Evolutionary conservation across 1,139 yeast species (phyloP).

Genomic region (Blastobotrys capitulatus): DNA sequence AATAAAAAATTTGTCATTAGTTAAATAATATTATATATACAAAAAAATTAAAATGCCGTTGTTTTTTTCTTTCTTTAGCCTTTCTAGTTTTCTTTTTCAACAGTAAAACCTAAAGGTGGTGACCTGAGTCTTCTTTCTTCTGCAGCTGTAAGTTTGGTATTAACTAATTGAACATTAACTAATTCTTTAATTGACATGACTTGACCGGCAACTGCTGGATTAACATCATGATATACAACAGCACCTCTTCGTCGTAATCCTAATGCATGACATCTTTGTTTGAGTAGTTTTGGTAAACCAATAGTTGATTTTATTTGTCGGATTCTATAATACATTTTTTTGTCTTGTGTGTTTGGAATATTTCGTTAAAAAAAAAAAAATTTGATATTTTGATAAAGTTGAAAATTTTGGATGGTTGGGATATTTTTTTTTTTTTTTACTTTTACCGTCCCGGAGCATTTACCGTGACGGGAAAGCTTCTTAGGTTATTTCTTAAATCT

Average conservation of each 20-base stretch:
- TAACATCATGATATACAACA: slow-evolving; percentile 64
- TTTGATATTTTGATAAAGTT: background rate
- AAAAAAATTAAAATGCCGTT: too few relatives aligned
- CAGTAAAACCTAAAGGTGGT: slow-evolving; percentile 28
- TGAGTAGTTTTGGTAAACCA: slow-evolving; percentile 69
- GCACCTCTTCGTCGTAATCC: slow-evolving; percentile 76
- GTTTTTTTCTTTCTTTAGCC: too few relatives aligned
- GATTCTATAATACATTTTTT: slow-evolving; percentile 49
- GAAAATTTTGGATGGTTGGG: background rate
- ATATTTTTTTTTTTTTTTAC: background rate
- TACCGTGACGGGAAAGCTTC: background rate
- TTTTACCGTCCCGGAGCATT: too few relatives aligned
- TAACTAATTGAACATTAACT: slow-evolving; percentile 76
- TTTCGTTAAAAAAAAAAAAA: background rate
- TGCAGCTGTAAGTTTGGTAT: slow-evolving; percentile 32
- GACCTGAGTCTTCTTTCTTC: slow-evolving; percentile 31
- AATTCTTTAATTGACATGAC: slow-evolving; percentile 80
- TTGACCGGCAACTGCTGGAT: slow-evolving; percentile 81
- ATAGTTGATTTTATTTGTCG: slow-evolving; percentile 78
- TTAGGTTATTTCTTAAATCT: too few relatives aligned
- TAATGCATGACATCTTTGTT: slow-evolving; percentile 61
- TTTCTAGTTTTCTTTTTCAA: too few relatives aligned
- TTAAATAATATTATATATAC: too few relatives aligned
- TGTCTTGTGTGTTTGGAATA: background rate
- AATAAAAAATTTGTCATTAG: background rate